Conservation (phyloP, 345 rosid species). For the Mallotus nudiflorus region DNA sequence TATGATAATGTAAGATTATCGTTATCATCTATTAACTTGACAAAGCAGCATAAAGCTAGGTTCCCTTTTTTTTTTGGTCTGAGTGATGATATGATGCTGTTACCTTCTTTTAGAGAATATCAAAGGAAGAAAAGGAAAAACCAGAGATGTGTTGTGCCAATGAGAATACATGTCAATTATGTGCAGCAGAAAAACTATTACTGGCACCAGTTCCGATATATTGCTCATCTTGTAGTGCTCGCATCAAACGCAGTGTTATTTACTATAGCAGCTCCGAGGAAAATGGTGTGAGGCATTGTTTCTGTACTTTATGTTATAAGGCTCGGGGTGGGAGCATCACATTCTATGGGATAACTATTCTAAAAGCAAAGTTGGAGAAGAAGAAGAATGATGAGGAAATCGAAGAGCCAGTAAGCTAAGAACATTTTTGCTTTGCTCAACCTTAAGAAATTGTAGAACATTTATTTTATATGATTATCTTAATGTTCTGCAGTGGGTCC, state of each 20-base stretch:
- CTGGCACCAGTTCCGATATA: conserved; percentile 46
- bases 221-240: conserved; percentile 42
- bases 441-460: not conserved
- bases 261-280: conserved; percentile 42
- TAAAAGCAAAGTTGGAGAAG: conserved; percentile 35
- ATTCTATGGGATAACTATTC: conserved; percentile 32
- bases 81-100: conserved; percentile 16
- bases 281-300: conserved; percentile 30
- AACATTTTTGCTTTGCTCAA: not conserved
- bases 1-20: not conserved
- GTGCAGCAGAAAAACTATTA: conserved; percentile 35
- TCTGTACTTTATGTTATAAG: conserved; percentile 47
- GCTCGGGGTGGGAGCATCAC: conserved; percentile 23
- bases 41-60: not conserved
- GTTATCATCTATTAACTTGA: not conserved
- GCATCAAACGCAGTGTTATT: conserved; percentile 28
- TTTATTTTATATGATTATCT: not conserved
- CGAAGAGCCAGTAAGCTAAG: conserved; percentile 45
- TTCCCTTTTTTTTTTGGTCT: not conserved
- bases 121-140: conserved; percentile 22
- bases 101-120: conserved; percentile 24
- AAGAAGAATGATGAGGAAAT: conserved; percentile 37
- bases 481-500: conserved; percentile 53
- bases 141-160: conserved; percentile 7
- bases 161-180: conserved; percentile 49